phyloP scores from a whole-genome alignment of 352 stramenopile genomes.

The Bremia lactucae region DNA sequence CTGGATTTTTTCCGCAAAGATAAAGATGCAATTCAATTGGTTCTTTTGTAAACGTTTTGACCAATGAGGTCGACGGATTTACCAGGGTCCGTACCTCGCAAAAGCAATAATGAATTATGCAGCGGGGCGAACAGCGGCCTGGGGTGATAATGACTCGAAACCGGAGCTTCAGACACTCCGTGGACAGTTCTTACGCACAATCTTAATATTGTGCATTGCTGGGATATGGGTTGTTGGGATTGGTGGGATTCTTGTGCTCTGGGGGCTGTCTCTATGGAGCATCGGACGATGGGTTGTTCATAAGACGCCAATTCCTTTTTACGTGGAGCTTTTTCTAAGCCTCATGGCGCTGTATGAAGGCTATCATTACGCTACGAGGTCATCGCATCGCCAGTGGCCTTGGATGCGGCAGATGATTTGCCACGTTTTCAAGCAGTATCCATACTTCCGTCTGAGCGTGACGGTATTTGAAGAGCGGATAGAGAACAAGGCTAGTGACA shows the following conservation, averaged over 20 bases:
- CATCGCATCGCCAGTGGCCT: slow-evolving; percentile 24
- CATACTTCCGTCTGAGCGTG: slow-evolving; percentile 32
- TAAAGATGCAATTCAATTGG: too few relatives aligned
- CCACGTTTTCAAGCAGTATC: slow-evolving; percentile 32
- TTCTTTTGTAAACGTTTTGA: neutral
- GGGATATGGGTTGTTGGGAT: slow-evolving; percentile 18
- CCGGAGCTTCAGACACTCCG: slow-evolving; percentile 4
- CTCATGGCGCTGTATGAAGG: slow-evolving; percentile 27
- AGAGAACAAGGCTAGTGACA: neutral
- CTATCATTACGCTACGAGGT: slow-evolving; percentile 20
- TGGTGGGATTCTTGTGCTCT: slow-evolving; percentile 5
- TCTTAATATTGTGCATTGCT: slow-evolving; percentile 11
- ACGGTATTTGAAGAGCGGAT: slow-evolving; percentile 31
- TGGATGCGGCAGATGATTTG: slow-evolving; percentile 26
- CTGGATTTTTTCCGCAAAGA: too few relatives aligned
- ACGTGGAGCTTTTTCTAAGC: slow-evolving; percentile 17
- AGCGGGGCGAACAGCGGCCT: slow-evolving; percentile 2
- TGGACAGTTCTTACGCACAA: neutral
- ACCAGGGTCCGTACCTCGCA: too few relatives aligned
- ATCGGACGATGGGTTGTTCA: slow-evolving; percentile 3
- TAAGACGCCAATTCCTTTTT: neutral
- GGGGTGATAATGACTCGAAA: slow-evolving; percentile 14
- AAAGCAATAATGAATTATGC: neutral
- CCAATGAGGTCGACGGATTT: too few relatives aligned
- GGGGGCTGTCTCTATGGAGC: neutral